These are phyloP conservation scores for Pythium brassicae DNA, from an alignment of 352 stramenopile species.

Conservation along the genomic window DNA sequence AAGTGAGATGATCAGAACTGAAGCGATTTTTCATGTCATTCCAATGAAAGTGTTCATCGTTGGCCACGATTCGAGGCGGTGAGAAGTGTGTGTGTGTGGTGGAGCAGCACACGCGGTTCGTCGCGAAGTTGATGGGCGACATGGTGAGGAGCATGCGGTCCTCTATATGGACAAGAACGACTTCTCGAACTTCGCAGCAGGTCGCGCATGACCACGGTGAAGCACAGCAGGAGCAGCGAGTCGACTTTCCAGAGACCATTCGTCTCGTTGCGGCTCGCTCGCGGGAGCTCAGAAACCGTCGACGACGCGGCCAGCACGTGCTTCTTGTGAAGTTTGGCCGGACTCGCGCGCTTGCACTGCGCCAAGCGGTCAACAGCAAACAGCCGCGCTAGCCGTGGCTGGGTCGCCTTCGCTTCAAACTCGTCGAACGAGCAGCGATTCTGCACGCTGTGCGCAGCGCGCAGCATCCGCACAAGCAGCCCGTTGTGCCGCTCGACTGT, in stretches of 20 bases:
- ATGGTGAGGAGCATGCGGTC: too few relatives aligned
- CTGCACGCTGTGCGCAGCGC: conserved; percentile 64
- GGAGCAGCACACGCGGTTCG: too few relatives aligned
- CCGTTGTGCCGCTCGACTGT: conserved; percentile 77
- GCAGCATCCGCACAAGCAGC: conserved; percentile 71
- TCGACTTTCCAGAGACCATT: conserved; percentile 81
- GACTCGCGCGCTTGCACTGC: conserved; percentile 63
- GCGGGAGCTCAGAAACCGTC: too few relatives aligned
- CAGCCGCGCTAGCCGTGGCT: conserved; percentile 52
- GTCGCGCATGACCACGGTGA: conserved; percentile 65
- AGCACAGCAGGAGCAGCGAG: conserved; percentile 72
- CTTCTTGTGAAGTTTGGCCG: conserved; percentile 51
- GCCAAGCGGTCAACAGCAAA: conserved; percentile 69
- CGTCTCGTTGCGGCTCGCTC: conserved; percentile 3
- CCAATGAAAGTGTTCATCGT: too few relatives aligned
- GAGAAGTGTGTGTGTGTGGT: too few relatives aligned
- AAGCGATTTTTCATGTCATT: too few relatives aligned
- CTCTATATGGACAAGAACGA: conserved; percentile 56
- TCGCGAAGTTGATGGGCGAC: too few relatives aligned
- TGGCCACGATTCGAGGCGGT: too few relatives aligned
- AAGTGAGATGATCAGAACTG: too few relatives aligned
- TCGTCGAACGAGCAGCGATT: conserved; percentile 76
- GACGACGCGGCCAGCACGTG: conserved; percentile 6
- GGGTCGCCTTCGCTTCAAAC: conserved; percentile 51
- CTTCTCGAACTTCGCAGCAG: conserved; percentile 63